phyloP scores from a whole-genome alignment of 2,329 filamentous ascomycete species.

The Dothideomycetes sp. region DNA sequence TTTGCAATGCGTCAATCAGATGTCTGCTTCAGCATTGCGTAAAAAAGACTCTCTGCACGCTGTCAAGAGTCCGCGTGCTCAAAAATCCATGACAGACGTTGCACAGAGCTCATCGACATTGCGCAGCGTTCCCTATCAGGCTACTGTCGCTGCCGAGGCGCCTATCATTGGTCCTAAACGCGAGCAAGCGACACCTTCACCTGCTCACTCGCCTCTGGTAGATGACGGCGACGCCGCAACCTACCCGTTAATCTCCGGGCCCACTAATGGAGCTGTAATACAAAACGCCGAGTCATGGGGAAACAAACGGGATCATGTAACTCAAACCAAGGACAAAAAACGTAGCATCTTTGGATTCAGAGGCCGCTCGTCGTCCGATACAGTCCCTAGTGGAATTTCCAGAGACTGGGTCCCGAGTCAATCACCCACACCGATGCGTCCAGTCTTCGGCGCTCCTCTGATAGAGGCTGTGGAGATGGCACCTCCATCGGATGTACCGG shows the following conservation, averaged over 20 bases:
- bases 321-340: slow-evolving; percentile 72
- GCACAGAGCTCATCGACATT: slow-evolving; percentile 19
- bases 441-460: slow-evolving; percentile 77
- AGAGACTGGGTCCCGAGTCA: slow-evolving; percentile 18
- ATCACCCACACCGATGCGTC: slow-evolving; percentile 34
- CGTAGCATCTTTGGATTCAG: slow-evolving; percentile 57
- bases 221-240: slow-evolving; percentile 11
- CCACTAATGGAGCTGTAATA: slow-evolving; percentile 76
- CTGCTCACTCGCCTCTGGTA: slow-evolving; percentile 27
- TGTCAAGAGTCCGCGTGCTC: slow-evolving; percentile 29
- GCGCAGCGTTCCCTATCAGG: slow-evolving; percentile 43
- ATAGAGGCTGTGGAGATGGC: slow-evolving; percentile 79
- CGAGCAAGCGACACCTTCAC: slow-evolving; percentile 26
- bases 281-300: slow-evolving; percentile 78
- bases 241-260: slow-evolving; percentile 60
- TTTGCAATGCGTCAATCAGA: slow-evolving; percentile 77
- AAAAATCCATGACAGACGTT: slow-evolving; percentile 31
- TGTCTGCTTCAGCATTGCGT: slow-evolving; percentile 16
- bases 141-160: slow-evolving; percentile 48
- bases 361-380: slow-evolving; percentile 61
- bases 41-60: slow-evolving; percentile 30
- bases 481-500: slow-evolving; percentile 60
- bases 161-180: slow-evolving; percentile 41
- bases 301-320: slow-evolving; percentile 51
- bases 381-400: slow-evolving; percentile 28